These are phyloP conservation scores for Sisymbrium irio DNA, from an alignment of 345 rosid species.

Conservation along the genomic window DNA sequence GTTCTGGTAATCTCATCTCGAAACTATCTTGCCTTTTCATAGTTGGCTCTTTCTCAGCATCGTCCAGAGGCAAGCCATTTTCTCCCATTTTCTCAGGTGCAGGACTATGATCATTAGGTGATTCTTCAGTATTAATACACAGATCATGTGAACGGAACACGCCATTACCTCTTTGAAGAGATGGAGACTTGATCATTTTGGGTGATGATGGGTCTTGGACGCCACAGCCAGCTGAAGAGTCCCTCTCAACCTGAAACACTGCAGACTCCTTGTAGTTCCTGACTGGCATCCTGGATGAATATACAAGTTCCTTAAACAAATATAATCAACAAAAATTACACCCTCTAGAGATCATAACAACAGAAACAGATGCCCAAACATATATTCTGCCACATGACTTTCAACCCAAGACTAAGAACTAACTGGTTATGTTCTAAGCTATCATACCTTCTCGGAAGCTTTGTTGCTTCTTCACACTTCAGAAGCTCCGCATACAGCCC, in stretches of 20 bases:
- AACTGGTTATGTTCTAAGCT: neutral
- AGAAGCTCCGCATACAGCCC: slow-evolving; percentile 92
- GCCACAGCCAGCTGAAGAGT: slow-evolving; percentile 75
- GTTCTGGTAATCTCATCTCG: slow-evolving; percentile 85
- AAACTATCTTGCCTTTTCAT: slow-evolving; percentile 96
- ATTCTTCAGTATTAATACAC: slow-evolving; percentile 58
- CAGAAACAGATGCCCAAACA: neutral
- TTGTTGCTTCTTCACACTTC: slow-evolving; percentile 93
- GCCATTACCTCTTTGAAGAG: slow-evolving; percentile 78
- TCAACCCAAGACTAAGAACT: neutral
- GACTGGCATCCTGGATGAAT: slow-evolving; percentile 81
- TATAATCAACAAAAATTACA: slow-evolving; percentile 16
- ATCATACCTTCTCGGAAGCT: slow-evolving; percentile 91
- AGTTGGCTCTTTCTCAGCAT: slow-evolving; percentile 74
- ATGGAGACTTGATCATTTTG: slow-evolving; percentile 77
- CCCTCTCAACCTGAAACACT: slow-evolving; percentile 76
- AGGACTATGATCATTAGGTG: slow-evolving; percentile 66
- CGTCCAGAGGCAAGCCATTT: slow-evolving; percentile 60
- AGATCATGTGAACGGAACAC: slow-evolving; percentile 55
- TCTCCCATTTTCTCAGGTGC: slow-evolving; percentile 63
- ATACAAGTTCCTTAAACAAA: slow-evolving; percentile 12
- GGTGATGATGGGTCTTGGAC: slow-evolving; percentile 86
- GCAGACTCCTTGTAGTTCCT: slow-evolving; percentile 61
- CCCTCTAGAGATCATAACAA: slow-evolving; percentile 3
- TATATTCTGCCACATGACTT: slow-evolving; percentile 9